Conservation (phyloP, 768 basidiomycete species). For the Phlebiopsis gigantea region DNA sequence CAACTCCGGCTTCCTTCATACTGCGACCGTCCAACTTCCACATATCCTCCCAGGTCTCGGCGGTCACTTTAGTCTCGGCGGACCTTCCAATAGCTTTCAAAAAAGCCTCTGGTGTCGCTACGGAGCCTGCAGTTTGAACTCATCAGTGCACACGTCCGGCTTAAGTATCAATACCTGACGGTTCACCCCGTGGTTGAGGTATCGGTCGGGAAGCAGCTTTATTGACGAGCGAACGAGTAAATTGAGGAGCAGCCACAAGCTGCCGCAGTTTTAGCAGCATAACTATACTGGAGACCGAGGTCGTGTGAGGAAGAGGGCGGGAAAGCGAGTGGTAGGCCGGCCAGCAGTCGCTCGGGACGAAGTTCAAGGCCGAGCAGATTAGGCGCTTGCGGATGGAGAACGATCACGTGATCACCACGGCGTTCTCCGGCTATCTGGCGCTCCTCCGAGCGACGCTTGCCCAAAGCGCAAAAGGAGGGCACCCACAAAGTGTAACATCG, state of each 20-base stretch:
- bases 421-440: neutral
- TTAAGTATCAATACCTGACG: neutral
- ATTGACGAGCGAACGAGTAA: conserved; percentile 1
- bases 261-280: neutral
- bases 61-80: conserved; percentile 56
- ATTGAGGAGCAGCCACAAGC: neutral
- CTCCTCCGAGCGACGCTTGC: neutral
- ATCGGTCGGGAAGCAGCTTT: conserved; percentile 1
- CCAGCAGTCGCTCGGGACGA: neutral
- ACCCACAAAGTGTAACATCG: neutral
- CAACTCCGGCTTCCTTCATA: conserved; percentile 61
- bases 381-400: neutral
- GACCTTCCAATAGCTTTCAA: conserved; percentile 70
- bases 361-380: neutral
- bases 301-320: too few relatives aligned
- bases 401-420: neutral
- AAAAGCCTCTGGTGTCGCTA: conserved; percentile 57
- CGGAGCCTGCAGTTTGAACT: conserved; percentile 34
- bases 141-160: neutral
- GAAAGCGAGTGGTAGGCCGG: too few relatives aligned
- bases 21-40: conserved; percentile 56
- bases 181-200: conserved; percentile 1
- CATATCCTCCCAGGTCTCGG: conserved; percentile 67
- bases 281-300: neutral
- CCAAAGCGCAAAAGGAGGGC: neutral